Conservation (phyloP, 306 rosid genomes). For the Prunus mongolica region DNA sequence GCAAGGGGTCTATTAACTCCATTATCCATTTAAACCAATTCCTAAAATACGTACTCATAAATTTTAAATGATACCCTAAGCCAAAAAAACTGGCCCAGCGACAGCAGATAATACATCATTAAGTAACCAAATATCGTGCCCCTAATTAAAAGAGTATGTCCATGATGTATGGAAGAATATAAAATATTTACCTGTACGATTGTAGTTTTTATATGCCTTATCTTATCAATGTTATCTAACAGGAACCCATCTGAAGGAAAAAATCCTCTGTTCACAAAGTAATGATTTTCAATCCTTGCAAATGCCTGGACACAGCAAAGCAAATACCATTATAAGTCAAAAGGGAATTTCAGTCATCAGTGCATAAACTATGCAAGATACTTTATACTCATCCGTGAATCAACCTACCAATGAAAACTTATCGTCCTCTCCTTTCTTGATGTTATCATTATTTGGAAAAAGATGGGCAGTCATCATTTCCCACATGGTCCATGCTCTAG, state of each 20-base stretch:
- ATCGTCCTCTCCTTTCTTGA: slow-evolving; percentile 81
- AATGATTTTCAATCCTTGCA: slow-evolving; percentile 96
- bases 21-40: background rate
- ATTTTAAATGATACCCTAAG: background rate
- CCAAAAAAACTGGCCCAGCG: background rate
- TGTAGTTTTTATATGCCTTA: slow-evolving; percentile 70
- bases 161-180: background rate
- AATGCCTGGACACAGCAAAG: slow-evolving; percentile 63
- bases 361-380: background rate
- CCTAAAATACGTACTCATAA: background rate
- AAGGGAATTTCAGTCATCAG: slow-evolving; percentile 12
- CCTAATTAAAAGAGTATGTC: background rate
- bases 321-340: background rate
- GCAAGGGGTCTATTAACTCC: background rate
- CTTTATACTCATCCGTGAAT: background rate
- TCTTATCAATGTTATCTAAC: slow-evolving; percentile 73
- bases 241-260: slow-evolving; percentile 78
- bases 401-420: slow-evolving; percentile 69
- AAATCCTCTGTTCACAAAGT: slow-evolving; percentile 80
- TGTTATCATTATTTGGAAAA: slow-evolving; percentile 69
- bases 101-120: background rate
- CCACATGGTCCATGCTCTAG: slow-evolving; percentile 99
- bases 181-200: slow-evolving; percentile 69
- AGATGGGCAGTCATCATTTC: slow-evolving; percentile 98
- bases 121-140: background rate